A percentile compares a stretch with the other conserved stretches of the same genome.
These are phyloP conservation scores for Triangularia setosa DNA, from an alignment of 2,329 filamentous ascomycete species.

Conservation along the genomic window DNA sequence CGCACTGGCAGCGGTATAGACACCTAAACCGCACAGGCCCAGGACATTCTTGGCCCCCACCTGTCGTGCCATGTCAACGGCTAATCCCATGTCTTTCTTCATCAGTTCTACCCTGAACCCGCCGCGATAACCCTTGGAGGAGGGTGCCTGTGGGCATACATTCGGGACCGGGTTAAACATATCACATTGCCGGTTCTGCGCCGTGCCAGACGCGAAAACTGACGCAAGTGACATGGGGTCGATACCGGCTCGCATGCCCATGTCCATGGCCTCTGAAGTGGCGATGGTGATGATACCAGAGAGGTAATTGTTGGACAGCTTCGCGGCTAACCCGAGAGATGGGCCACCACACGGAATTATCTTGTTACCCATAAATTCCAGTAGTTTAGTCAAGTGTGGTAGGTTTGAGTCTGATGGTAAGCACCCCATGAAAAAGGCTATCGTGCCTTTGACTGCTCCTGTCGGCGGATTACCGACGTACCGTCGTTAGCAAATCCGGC, in stretches of 20 bases:
- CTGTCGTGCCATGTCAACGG: constrained; percentile 50
- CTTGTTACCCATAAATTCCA: constrained; percentile 49
- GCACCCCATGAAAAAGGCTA: constrained; percentile 37
- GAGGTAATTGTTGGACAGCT: constrained; percentile 59
- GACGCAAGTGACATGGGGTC: constrained; percentile 46
- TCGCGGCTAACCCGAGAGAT: constrained; percentile 53
- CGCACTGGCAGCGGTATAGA: constrained; percentile 49
- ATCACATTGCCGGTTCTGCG: constrained; percentile 30
- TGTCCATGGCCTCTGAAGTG: constrained; percentile 54
- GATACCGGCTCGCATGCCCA: constrained; percentile 55
- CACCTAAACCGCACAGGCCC: constrained; percentile 45
- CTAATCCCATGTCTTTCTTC: constrained; percentile 55
- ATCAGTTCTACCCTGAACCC: constrained; percentile 59
- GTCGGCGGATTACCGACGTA: no score
- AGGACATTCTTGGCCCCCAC: constrained; percentile 48
- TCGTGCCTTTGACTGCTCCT: constrained; percentile 32
- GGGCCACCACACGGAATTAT: constrained; percentile 54
- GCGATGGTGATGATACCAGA: constrained; percentile 57
- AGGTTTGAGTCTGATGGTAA: constrained; percentile 35
- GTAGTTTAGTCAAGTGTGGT: constrained; percentile 38
- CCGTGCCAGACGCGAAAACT: constrained; percentile 29
- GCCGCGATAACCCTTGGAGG: constrained; percentile 36
- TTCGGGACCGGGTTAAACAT: constrained; percentile 34
- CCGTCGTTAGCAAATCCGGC: neutral
- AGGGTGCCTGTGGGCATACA: constrained; percentile 30